Percentiles rank a stretch among this genome's conserved stretches.
Conservation (phyloP, 78 protist genomes). For the Cyanophora paradoxa region DNA sequence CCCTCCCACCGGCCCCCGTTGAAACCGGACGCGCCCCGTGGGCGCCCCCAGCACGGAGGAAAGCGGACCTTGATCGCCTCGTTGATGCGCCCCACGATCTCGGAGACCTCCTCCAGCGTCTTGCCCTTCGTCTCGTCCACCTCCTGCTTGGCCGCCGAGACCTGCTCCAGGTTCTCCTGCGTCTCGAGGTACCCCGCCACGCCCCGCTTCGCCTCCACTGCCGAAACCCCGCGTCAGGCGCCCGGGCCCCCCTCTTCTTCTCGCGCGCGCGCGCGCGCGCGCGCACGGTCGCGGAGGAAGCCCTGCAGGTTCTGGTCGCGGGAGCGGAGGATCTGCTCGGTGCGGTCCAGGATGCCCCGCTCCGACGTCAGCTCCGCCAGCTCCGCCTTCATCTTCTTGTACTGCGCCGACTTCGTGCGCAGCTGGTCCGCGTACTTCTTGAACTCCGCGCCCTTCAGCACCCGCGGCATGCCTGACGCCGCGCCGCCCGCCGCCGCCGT, state of each 20-base stretch:
- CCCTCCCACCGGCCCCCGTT: too few relatives aligned
- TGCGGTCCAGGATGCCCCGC: neutral
- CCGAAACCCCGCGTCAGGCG: too few relatives aligned
- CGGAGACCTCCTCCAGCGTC: constrained; percentile 21
- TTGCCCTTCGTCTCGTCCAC: constrained; percentile 9
- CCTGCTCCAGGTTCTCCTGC: constrained; percentile 18
- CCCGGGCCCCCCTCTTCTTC: too few relatives aligned
- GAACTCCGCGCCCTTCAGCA: constrained; percentile 11
- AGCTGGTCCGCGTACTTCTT: neutral
- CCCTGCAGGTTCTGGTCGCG: too few relatives aligned
- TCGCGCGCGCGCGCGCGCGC: too few relatives aligned
- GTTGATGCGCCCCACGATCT: constrained; percentile 8
- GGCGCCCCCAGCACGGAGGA: too few relatives aligned
- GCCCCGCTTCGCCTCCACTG: constrained; percentile 13
- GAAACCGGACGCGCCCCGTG: too few relatives aligned
- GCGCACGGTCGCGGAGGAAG: too few relatives aligned
- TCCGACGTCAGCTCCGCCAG: constrained; percentile 2
- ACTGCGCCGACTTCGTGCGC: constrained; percentile 16
- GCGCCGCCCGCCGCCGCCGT: neutral
- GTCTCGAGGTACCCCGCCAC: neutral
- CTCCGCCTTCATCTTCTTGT: neutral
- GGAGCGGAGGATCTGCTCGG: too few relatives aligned
- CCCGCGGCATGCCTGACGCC: neutral
- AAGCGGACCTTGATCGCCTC: constrained; percentile 17
- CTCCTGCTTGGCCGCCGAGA: constrained; percentile 1